Percentiles rank a stretch among this genome's conserved stretches.
These are phyloP conservation scores for Didymella segeticola DNA, from an alignment of 2,329 filamentous ascomycete genomes.

Conservation along the genomic window DNA sequence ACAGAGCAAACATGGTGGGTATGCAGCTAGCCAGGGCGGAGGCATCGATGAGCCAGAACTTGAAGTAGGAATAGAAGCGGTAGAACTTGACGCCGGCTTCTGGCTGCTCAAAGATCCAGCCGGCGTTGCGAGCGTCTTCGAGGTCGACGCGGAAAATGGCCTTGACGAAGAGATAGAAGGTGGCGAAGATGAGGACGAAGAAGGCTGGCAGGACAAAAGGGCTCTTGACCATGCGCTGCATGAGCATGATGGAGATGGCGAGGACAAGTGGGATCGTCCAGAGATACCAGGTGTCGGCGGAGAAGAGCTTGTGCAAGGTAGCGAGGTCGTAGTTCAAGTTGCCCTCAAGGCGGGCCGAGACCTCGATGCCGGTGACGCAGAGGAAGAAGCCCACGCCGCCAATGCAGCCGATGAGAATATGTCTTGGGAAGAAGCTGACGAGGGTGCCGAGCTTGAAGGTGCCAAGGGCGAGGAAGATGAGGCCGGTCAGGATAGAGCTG, in stretches of 20 bases:
- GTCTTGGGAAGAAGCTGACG: constrained; percentile 94
- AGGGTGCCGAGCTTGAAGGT: constrained; percentile 86
- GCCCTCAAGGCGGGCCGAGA: constrained; percentile 86
- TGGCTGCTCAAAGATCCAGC: constrained; percentile 93
- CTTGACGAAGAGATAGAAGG: constrained; percentile 81
- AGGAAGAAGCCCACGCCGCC: constrained; percentile 97
- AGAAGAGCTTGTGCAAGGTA: constrained; percentile 77
- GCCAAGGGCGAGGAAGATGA: constrained; percentile 92
- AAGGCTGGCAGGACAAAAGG: constrained; percentile 87
- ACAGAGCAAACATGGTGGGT: constrained; percentile 94
- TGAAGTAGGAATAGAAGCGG: constrained; percentile 95
- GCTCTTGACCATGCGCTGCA: constrained; percentile 77
- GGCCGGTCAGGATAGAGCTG: constrained; percentile 87
- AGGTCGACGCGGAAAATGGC: constrained; percentile 72
- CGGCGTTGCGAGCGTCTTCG: constrained; percentile 69
- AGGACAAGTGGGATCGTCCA: constrained; percentile 83
- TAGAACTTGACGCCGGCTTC: constrained; percentile 90
- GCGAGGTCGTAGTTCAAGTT: constrained; percentile 81
- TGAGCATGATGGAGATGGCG: constrained; percentile 75
- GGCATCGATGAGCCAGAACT: constrained; percentile 83
- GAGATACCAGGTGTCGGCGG: constrained; percentile 75
- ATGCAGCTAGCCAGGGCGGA: constrained; percentile 81
- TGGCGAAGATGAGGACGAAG: constrained; percentile 77
- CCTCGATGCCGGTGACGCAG: constrained; percentile 88
- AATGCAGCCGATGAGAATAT: constrained; percentile 96